Percentiles rank a stretch among this genome's conserved stretches.
Evolutionary conservation across 108 stramenopile species (phyloP).

Genomic region (Bacterosira constricta): DNA sequence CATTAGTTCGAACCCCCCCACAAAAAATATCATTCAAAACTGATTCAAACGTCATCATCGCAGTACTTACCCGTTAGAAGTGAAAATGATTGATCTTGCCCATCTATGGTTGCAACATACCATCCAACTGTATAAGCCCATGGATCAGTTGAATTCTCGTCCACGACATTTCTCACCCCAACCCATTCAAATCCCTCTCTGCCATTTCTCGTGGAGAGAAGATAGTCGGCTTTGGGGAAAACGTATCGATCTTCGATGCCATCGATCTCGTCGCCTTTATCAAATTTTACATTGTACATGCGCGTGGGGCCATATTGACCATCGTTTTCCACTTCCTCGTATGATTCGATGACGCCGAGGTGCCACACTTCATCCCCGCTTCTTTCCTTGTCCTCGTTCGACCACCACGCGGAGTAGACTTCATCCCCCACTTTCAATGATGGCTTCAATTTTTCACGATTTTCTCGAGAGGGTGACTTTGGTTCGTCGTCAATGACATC

Average conservation of each 20-base stretch:
- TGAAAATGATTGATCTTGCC: not conserved
- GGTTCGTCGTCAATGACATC: not conserved
- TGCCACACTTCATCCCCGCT: too few relatives aligned
- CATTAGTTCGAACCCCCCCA: too few relatives aligned
- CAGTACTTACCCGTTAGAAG: not conserved
- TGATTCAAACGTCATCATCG: too few relatives aligned
- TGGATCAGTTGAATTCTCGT: not conserved
- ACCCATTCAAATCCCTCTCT: not conserved
- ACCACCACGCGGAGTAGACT: too few relatives aligned
- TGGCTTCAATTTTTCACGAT: too few relatives aligned
- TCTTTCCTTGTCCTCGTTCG: too few relatives aligned
- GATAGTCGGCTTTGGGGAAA: slow-evolving; percentile 2
- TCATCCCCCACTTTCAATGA: too few relatives aligned
- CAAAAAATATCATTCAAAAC: too few relatives aligned
- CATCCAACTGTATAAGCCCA: not conserved
- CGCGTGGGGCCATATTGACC: slow-evolving; percentile 1
- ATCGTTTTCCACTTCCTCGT: not conserved
- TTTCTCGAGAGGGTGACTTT: not conserved
- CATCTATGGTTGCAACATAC: not conserved
- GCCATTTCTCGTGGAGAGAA: not conserved
- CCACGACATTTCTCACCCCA: not conserved
- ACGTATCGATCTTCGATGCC: not conserved
- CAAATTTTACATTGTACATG: not conserved
- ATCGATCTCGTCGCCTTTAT: not conserved
- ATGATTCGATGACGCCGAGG: too few relatives aligned